phyloP scores from a whole-genome alignment of 148 eudicot species.

The Agrostemma githago region DNA sequence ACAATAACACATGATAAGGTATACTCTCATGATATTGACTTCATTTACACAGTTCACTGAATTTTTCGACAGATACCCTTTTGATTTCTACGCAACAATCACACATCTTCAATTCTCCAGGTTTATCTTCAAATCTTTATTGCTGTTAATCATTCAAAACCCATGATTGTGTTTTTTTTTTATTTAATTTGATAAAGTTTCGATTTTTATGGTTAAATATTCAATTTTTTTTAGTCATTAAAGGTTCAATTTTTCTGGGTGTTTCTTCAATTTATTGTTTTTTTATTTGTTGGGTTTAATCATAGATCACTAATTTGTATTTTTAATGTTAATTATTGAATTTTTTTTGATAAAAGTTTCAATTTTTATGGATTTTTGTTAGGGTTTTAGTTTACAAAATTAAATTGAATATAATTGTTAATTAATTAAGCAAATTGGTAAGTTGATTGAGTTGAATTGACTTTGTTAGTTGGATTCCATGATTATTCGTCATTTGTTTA shows the following conservation, averaged over 20 bases:
- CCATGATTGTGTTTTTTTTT: neutral
- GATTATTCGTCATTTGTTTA: too few relatives aligned
- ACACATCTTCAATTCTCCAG: slow-evolving; percentile 1
- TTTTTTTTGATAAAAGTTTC: neutral
- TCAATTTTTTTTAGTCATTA: neutral
- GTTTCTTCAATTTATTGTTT: neutral
- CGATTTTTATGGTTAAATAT: too few relatives aligned
- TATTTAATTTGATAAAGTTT: too few relatives aligned
- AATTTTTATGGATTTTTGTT: neutral
- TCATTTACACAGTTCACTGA: neutral
- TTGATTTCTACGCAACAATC: slow-evolving; percentile 6
- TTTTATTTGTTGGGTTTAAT: neutral
- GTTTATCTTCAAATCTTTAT: neutral
- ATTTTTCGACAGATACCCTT: neutral
- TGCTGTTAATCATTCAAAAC: neutral
- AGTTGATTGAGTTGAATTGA: neutral
- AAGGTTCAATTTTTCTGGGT: slow-evolving; percentile 15
- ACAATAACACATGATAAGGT: too few relatives aligned
- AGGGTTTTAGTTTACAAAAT: neutral
- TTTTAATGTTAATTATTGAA: too few relatives aligned
- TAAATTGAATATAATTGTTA: neutral
- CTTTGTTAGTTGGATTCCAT: neutral
- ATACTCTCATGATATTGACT: too few relatives aligned
- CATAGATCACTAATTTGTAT: too few relatives aligned
- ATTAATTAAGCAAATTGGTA: neutral